Base-by-base conservation (phyloP, 1,284 basidiomycete species). In the Ustilago bromivora region DNA sequence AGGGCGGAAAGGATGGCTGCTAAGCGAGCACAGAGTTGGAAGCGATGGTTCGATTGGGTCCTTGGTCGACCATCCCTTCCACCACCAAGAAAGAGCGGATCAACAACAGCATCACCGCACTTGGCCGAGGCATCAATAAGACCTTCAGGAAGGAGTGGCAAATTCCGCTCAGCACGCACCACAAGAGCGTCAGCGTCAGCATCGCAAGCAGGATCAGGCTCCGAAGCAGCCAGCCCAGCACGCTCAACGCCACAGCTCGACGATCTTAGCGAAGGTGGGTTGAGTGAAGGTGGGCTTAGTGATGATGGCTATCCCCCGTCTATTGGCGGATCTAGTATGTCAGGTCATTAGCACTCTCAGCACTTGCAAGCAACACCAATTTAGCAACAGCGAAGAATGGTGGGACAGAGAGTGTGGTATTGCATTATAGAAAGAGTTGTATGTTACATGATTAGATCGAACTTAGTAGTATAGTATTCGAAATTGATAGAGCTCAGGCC, bases 1-100 rank as follows among this genome's bases (percentile, higher is more conserved):
- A 88, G 94, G 28, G 91, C 91, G 70, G 92, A 93, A 83, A 90
- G 82, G 68, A 57, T 85, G n/a, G 72, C 80, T 34, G 78, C 76
- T 0, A 75, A 71, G 43, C 36, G 76, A 2, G 68, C 68, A n/a
- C 68, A 68, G 55, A 63, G 61, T 34, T 78, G 76, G 76, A 74
- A 71, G 53, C 58, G 69, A 1, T 78, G 71, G 71, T 56, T 78
- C 46, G 71, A 78, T 28, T 66, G 57, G 19, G 61, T 56, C 31
- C 52, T 71, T 9, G 59, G 71, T 28, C 55, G 56, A 34, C 43
- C 57, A 19, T 41, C 28, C 6, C 40, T 4, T 1, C 54, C 57
- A 51, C 38, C 28, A 31, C 49, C n/a, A 17, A 19, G 2, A 5
- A 40, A n/a, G 28, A 36, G 43, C 28, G 13, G 3, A 28, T 28